Percentiles rank a stretch among this genome's conserved stretches.
Conservation (phyloP, 139 green algal species). For the Limnomonas spitsbergensis region DNA sequence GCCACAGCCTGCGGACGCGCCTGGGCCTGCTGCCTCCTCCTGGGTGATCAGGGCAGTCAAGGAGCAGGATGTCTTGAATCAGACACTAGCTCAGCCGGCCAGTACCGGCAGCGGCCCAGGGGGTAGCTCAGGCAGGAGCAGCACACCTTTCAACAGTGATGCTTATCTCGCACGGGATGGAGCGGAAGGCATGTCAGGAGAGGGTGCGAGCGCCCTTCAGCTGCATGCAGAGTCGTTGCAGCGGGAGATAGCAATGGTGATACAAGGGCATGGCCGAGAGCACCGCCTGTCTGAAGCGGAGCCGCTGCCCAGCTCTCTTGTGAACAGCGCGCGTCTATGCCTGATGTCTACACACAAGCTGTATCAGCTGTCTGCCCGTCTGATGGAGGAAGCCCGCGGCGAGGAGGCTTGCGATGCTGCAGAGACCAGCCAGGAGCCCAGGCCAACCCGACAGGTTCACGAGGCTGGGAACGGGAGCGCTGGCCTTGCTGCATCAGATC, state of each 20-base stretch:
- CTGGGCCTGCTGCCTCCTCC: neutral
- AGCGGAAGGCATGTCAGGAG: too few relatives aligned
- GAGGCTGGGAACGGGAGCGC: too few relatives aligned
- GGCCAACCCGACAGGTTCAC: too few relatives aligned
- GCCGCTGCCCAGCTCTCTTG: slow-evolving; percentile 27
- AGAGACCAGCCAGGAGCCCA: too few relatives aligned
- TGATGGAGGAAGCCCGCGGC: too few relatives aligned
- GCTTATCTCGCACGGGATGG: too few relatives aligned
- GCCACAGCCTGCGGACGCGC: neutral
- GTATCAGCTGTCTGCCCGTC: neutral
- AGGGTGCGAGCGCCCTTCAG: too few relatives aligned
- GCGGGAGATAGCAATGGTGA: slow-evolving; percentile 20
- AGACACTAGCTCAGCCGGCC: neutral
- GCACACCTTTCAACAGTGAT: too few relatives aligned
- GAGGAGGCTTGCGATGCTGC: too few relatives aligned
- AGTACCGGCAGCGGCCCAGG: neutral
- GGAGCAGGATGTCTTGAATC: neutral
- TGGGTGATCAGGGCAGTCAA: neutral
- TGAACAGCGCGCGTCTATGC: slow-evolving; percentile 20
- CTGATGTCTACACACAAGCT: slow-evolving; percentile 12
- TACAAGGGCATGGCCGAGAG: neutral
- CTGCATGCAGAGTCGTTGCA: slow-evolving; percentile 28
- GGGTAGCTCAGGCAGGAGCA: too few relatives aligned
- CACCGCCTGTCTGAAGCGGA: slow-evolving; percentile 22
- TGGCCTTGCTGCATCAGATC: too few relatives aligned